Evolutionary conservation across 768 basidiomycete species (phyloP).

Genomic region (Mycena maculata): DNA sequence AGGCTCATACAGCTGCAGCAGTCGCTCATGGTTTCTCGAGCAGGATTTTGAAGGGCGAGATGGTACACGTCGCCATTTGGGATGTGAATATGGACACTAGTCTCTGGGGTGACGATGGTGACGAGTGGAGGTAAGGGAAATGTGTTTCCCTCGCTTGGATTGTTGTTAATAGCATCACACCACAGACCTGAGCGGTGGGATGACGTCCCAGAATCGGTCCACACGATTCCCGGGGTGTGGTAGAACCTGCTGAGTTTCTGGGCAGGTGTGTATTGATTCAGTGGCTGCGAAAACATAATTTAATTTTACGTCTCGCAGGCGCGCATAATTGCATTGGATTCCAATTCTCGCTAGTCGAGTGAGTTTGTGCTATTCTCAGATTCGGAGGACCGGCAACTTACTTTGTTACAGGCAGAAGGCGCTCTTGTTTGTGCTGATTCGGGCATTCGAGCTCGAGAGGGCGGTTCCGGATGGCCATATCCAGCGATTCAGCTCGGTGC

Average conservation of each 20-base stretch:
- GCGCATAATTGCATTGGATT: slow-evolving; percentile 59
- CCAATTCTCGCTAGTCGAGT: slow-evolving; percentile 41
- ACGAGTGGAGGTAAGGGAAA: slow-evolving; percentile 48
- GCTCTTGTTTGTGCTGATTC: slow-evolving; percentile 51
- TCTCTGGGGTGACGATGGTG: slow-evolving; percentile 44
- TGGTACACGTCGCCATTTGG: slow-evolving; percentile 44
- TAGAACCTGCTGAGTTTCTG: neutral
- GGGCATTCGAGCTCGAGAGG: slow-evolving; percentile 59
- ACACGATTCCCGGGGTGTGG: neutral
- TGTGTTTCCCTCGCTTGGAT: neutral
- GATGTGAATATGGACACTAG: slow-evolving; percentile 37
- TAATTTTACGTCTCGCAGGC: neutral
- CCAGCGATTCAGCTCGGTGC: too few relatives aligned
- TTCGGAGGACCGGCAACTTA: neutral
- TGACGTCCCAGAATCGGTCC: neutral
- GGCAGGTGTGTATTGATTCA: neutral
- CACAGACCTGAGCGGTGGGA: neutral
- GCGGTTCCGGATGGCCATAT: neutral
- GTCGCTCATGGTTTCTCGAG: neutral
- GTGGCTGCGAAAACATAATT: neutral
- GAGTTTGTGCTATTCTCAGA: slow-evolving; percentile 34
- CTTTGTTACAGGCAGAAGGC: slow-evolving; percentile 45
- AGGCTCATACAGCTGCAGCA: neutral
- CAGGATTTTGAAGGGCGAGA: slow-evolving; percentile 40
- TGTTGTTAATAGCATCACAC: neutral